A percentile compares a stretch with the other conserved stretches of the same genome.
phyloP scores from a whole-genome alignment of 148 eudicot genomes.

The Suaeda aralocaspica region DNA sequence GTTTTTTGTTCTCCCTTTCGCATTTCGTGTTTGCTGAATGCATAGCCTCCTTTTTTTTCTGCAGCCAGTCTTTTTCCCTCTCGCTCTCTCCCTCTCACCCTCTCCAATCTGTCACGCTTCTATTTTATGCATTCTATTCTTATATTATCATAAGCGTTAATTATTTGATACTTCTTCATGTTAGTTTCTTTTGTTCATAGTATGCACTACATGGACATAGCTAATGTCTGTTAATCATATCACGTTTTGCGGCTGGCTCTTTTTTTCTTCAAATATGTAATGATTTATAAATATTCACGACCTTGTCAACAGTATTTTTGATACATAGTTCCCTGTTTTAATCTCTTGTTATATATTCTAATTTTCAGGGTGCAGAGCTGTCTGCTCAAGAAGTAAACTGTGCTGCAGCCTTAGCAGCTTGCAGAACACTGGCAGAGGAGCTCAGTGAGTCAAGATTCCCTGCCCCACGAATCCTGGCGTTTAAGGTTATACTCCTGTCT shows the following conservation, averaged over 20 bases:
- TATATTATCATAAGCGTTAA: no score
- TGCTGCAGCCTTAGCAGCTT: slow-evolving; percentile 97
- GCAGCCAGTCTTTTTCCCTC: no score
- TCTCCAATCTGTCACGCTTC: background rate
- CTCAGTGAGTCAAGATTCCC: slow-evolving; percentile 92
- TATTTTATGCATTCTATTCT: background rate
- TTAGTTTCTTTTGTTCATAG: background rate
- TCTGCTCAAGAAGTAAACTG: slow-evolving; percentile 78
- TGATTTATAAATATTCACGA: no score
- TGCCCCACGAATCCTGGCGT: slow-evolving; percentile 95
- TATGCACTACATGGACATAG: background rate
- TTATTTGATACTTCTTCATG: background rate
- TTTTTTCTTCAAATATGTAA: no score
- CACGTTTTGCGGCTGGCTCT: background rate
- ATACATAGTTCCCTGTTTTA: background rate
- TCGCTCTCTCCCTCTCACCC: background rate
- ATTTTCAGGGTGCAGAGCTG: slow-evolving; percentile 80
- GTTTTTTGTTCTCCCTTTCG: background rate
- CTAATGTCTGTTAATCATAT: background rate
- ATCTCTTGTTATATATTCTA: slow-evolving; percentile 6
- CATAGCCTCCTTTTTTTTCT: background rate
- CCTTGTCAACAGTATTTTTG: no score
- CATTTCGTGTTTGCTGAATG: background rate
- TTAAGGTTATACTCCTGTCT: slow-evolving; percentile 50
- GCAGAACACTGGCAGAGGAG: slow-evolving; percentile 98